These are phyloP conservation scores for Neonectria faginata DNA, from an alignment of 2,329 filamentous ascomycete genomes.

Conservation along the genomic window DNA sequence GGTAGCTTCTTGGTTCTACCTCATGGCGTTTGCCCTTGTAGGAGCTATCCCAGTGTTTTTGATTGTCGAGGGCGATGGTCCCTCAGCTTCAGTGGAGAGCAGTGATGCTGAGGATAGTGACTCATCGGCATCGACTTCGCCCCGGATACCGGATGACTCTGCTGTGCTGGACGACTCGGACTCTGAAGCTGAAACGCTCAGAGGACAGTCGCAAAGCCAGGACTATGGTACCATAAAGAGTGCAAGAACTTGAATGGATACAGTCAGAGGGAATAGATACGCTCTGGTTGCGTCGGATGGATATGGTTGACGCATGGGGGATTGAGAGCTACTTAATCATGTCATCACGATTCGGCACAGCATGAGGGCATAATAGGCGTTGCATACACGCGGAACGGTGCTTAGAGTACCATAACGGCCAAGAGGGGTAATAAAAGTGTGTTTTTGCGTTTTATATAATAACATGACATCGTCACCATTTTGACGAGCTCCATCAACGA, in stretches of 20 bases:
- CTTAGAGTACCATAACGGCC: background rate
- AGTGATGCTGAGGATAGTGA: constrained; percentile 47
- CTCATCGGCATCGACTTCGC: constrained; percentile 30
- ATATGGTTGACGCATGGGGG: too few species aligned
- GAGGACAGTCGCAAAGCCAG: constrained; percentile 15
- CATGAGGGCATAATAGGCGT: background rate
- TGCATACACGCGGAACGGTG: background rate
- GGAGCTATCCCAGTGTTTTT: constrained; percentile 80
- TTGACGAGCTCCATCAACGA: background rate
- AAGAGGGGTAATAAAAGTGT: constrained; percentile 4
- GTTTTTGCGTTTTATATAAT: background rate
- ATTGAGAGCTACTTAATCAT: background rate
- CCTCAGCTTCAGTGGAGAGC: constrained; percentile 50
- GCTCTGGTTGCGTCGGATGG: background rate
- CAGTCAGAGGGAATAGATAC: background rate
- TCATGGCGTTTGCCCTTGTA: constrained; percentile 72
- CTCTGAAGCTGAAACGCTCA: constrained; percentile 34
- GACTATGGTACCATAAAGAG: constrained; percentile 41
- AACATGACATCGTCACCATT: background rate
- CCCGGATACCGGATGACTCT: constrained; percentile 39
- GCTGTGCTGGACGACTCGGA: constrained; percentile 40
- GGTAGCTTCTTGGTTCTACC: constrained; percentile 83
- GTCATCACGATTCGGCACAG: background rate
- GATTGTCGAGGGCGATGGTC: constrained; percentile 81
- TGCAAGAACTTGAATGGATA: background rate